phyloP scores from a whole-genome alignment of 306 rosid species.

The Senna tora region DNA sequence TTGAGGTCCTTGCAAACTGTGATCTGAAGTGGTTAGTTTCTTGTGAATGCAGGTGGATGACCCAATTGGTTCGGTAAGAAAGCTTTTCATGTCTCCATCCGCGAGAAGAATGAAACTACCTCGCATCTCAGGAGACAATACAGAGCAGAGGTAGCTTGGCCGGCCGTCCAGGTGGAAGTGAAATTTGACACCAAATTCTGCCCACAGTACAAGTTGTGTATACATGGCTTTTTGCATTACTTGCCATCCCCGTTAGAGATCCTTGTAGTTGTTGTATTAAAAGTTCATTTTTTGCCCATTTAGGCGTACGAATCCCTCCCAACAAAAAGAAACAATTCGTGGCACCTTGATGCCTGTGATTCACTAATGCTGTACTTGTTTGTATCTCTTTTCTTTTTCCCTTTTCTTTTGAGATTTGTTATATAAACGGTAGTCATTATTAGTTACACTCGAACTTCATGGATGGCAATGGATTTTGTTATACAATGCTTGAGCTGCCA shows the following conservation, averaged over 20 bases:
- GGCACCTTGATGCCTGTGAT: slow-evolving; percentile 33
- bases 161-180: background rate
- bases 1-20: background rate
- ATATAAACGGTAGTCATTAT: slow-evolving; percentile 20
- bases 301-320: slow-evolving; percentile 2
- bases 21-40: slow-evolving; percentile 26
- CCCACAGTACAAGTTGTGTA: slow-evolving; percentile 18
- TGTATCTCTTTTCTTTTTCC: slow-evolving; percentile 2
- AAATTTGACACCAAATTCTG: background rate
- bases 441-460: background rate
- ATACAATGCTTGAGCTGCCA: slow-evolving; percentile 22
- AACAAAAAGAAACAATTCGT: slow-evolving; percentile 27
- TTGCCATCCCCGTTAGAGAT: slow-evolving; percentile 32
- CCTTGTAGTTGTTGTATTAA: slow-evolving; percentile 41
- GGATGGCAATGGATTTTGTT: slow-evolving; percentile 20
- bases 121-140: slow-evolving; percentile 39
- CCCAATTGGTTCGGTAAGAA: slow-evolving; percentile 75
- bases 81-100: slow-evolving; percentile 78
- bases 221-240: slow-evolving; percentile 26
- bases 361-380: slow-evolving; percentile 21
- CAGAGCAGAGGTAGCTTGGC: slow-evolving; percentile 34
- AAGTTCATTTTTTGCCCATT: slow-evolving; percentile 15
- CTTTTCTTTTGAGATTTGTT: background rate
- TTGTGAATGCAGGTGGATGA: slow-evolving; percentile 78
- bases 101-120: slow-evolving; percentile 59